Evolutionary conservation across 1,284 basidiomycete species (phyloP).

Genomic region (Heterobasidion occidentale): DNA sequence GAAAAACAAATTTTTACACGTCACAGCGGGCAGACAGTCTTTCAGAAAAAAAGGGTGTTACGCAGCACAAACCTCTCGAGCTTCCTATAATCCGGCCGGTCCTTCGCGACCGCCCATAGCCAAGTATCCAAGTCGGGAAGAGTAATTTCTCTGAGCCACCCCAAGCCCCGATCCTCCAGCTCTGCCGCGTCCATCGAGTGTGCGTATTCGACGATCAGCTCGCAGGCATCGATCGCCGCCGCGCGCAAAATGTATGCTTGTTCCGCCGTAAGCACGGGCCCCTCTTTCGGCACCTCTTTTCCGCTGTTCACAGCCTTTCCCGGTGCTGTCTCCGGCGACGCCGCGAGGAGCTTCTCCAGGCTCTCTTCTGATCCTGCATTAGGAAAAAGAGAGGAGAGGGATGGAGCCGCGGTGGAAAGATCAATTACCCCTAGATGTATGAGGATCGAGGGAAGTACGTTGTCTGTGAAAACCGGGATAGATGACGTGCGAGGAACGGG

Average conservation of each 20-base stretch:
- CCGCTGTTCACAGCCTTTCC: slow-evolving; percentile 11
- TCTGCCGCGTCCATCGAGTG: slow-evolving; percentile 30
- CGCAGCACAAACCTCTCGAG: slow-evolving; percentile 57
- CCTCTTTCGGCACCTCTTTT: slow-evolving; percentile 38
- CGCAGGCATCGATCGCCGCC: slow-evolving; percentile 70
- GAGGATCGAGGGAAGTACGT: slow-evolving; percentile 80
- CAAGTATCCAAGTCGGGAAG: slow-evolving; percentile 62
- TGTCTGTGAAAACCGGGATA: slow-evolving; percentile 79
- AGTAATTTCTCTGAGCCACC: slow-evolving; percentile 50
- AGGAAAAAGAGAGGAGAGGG: slow-evolving; percentile 36
- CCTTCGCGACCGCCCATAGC: slow-evolving; percentile 74
- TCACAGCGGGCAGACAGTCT: neutral
- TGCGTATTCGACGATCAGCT: slow-evolving; percentile 52
- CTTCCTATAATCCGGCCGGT: slow-evolving; percentile 56
- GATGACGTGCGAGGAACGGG: slow-evolving; percentile 51
- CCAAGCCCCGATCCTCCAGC: slow-evolving; percentile 19
- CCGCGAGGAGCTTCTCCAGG: slow-evolving; percentile 32
- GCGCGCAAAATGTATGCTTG: slow-evolving; percentile 77
- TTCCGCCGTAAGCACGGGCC: slow-evolving; percentile 48
- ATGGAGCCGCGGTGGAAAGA: slow-evolving; percentile 33
- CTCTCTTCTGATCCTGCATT: slow-evolving; percentile 28
- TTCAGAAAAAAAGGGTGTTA: slow-evolving; percentile 58
- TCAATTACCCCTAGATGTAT: slow-evolving; percentile 72
- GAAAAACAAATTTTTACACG: neutral
- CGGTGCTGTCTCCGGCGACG: slow-evolving; percentile 11